Percentiles rank a stretch among this genome's conserved stretches.
These are phyloP conservation scores for Cyamopsis tetragonoloba DNA, from an alignment of 306 rosid species.

Conservation along the genomic window DNA sequence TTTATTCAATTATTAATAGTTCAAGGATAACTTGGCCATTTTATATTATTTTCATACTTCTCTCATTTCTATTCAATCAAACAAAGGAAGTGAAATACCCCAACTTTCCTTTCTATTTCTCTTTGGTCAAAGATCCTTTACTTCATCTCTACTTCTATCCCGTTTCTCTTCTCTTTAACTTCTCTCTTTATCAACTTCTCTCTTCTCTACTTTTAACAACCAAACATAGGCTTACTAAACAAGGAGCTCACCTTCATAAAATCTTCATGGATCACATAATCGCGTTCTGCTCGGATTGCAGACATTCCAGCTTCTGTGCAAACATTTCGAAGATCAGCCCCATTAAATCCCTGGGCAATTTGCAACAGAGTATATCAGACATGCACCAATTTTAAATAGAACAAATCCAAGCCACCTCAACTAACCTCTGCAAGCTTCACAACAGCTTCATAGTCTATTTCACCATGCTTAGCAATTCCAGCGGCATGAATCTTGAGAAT, in stretches of 20 bases:
- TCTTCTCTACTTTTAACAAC: no score
- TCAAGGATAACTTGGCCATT: no score
- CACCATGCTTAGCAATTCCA: constrained; percentile 95
- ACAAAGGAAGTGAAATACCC: no score
- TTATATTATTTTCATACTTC: no score
- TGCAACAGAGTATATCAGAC: constrained; percentile 16
- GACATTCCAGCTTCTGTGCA: constrained; percentile 99
- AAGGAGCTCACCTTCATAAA: constrained; percentile 75
- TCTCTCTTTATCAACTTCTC: no score
- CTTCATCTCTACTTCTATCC: no score
- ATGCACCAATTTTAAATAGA: background rate
- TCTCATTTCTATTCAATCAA: no score
- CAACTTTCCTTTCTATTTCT: no score
- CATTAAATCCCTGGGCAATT: constrained; percentile 75
- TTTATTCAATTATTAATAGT: no score
- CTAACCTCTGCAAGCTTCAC: constrained; percentile 96
- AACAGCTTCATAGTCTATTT: constrained; percentile 96
- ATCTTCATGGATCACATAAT: constrained; percentile 93
- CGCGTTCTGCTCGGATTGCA: constrained; percentile 96
- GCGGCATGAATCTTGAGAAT: constrained; percentile 98
- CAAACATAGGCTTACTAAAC: background rate
- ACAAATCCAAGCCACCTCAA: constrained; percentile 4
- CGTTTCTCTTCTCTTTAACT: no score
- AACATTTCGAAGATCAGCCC: constrained; percentile 93
- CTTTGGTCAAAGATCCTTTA: no score